A percentile compares a stretch with the other conserved stretches of the same genome.
phyloP scores from a whole-genome alignment of 768 basidiomycete species.

The Leccinum uliginosum region DNA sequence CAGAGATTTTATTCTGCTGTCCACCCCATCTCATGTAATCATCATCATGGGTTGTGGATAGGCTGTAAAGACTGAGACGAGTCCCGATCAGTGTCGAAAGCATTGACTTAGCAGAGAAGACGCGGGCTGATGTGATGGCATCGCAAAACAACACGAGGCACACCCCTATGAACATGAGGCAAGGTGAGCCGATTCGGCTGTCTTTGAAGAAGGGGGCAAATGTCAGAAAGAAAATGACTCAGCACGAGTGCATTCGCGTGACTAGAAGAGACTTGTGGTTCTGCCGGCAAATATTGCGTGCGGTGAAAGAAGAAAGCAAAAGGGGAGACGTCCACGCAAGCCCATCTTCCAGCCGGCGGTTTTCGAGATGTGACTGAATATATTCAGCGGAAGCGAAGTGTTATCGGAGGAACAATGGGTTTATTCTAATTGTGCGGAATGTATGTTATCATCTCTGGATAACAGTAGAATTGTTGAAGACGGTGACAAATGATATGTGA shows the following conservation, averaged over 20 bases:
- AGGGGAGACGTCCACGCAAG: not conserved
- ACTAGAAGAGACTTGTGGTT: not conserved
- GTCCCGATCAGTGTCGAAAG: not conserved
- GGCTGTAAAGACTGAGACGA: not conserved
- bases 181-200: not conserved
- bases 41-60: not conserved
- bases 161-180: slow-evolving; percentile 7
- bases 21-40: not conserved
- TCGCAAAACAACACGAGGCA: slow-evolving; percentile 12
- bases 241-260: not conserved
- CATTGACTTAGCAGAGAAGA: not conserved
- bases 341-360: not conserved
- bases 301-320: not conserved
- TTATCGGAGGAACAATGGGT: not conserved
- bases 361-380: not conserved
- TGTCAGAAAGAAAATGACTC: not conserved
- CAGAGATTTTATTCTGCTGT: not conserved
- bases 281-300: not conserved
- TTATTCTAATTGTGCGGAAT: not conserved
- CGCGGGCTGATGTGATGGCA: not conserved
- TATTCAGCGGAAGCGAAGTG: not conserved
- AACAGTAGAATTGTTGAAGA: not conserved
- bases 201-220: not conserved
- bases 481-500: not conserved
- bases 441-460: not conserved